Base-by-base conservation (phyloP, 164 flowering plant genomes). In the Annona cherimola region DNA sequence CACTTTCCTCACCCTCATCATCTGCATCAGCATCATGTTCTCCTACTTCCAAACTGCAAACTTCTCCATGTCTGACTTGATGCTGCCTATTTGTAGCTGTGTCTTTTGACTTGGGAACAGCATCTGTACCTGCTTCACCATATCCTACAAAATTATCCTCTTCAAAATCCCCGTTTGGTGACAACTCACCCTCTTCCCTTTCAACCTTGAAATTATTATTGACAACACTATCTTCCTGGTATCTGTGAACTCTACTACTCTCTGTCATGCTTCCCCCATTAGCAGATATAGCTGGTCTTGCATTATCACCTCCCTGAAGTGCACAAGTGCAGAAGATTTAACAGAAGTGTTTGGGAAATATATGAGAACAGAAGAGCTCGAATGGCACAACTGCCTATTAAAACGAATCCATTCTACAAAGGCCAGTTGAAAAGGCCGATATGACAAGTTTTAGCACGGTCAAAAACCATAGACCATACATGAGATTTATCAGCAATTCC, bases 171-270 rank as follows among this genome's bases (percentile, higher is more conserved):
- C 89, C 89, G 79, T 77, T 88, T 5, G 97, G 97, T 69, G 98
- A 88, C 76, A 96, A 76, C 79, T 96, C 97, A 70, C 97, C 98
- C 78, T 96, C 99, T 77, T 96, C 99, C 81, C 91, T 87, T 79
- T 91, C 98, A 76, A 79, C 67, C 78, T 88, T 90, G 69, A 67
- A 75, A 65, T n/a, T 75, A 11, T 44, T 70, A 75, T 75, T 76
- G 18, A 67, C 77, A 65, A 35, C 82, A 64, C 45, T 41, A 75
- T 83, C 87, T 74, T 83, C 89, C 19, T 78, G 85, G 71, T 75
- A 76, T 79, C 76, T 81, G 20, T 80, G 80, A 68, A 43, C 73
- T 74, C 79, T 84, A 66, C 39, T 55, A 60, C 75, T 81, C 62
- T 87, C 89, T 60, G 79, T 20, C 54, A 59, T 68, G 64, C 73